Conservation (phyloP, 1,139 yeast species). For the Wickerhamomyces sp. region DNA sequence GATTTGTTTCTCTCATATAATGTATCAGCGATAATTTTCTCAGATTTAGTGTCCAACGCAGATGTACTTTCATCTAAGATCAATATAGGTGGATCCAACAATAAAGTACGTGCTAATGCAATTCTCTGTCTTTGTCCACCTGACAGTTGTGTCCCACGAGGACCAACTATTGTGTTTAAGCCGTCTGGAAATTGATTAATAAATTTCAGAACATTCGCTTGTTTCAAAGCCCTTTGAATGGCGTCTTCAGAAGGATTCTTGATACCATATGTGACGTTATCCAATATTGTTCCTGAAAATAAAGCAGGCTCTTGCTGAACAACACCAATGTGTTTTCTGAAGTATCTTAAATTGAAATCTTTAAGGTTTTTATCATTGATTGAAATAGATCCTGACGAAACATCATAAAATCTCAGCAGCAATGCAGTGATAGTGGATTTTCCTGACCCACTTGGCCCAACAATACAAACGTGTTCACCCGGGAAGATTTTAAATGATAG, state of each 20-base stretch:
- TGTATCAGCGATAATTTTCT: slow-evolving; percentile 59
- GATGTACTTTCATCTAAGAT: slow-evolving; percentile 79
- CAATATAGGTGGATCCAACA: slow-evolving; percentile 61
- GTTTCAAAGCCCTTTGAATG: slow-evolving; percentile 31
- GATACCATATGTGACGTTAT: slow-evolving; percentile 72
- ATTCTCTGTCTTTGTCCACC: slow-evolving; percentile 93
- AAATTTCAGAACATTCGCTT: slow-evolving; percentile 72
- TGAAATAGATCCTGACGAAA: slow-evolving; percentile 55
- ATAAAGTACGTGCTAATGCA: slow-evolving; percentile 77
- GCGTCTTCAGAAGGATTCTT: slow-evolving; percentile 49
- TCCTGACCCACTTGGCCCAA: slow-evolving; percentile 92
- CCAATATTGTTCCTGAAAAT: slow-evolving; percentile 73
- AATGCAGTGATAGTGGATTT: slow-evolving; percentile 80
- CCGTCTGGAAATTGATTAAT: slow-evolving; percentile 75
- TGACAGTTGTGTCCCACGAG: slow-evolving; percentile 73
- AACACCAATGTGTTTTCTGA: slow-evolving; percentile 71
- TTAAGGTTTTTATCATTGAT: slow-evolving; percentile 65
- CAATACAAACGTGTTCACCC: slow-evolving; percentile 82
- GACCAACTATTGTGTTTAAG: slow-evolving; percentile 78
- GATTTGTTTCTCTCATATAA: slow-evolving; percentile 59
- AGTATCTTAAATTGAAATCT: slow-evolving; percentile 64
- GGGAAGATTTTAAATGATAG: slow-evolving; percentile 56
- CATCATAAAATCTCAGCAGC: slow-evolving; percentile 63
- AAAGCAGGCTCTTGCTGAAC: slow-evolving; percentile 89
- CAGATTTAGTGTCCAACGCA: slow-evolving; percentile 73